These are phyloP conservation scores for Entoloma clypeatum DNA, from an alignment of 1,284 basidiomycete species.

Conservation along the genomic window DNA sequence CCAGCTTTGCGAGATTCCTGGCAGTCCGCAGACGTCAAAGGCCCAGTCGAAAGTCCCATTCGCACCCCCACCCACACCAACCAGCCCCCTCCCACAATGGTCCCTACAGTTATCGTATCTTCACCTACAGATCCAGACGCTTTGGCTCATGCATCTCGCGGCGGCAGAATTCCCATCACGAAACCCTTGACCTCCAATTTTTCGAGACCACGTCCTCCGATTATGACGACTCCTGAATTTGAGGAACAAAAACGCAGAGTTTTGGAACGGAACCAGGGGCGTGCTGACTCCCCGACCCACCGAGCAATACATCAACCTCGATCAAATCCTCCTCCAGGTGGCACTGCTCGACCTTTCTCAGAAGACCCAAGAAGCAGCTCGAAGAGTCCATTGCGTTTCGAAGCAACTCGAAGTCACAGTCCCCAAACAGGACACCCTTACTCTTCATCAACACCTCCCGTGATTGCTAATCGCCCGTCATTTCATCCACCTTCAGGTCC, in stretches of 20 bases:
- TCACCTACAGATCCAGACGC: constrained; percentile 26
- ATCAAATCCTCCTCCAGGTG: background rate
- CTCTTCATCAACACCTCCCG: no score
- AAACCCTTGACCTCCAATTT: constrained; percentile 45
- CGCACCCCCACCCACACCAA: constrained; percentile 5
- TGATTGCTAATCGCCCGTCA: constrained; percentile 3
- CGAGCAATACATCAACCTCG: constrained; percentile 2
- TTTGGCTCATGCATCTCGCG: constrained; percentile 13
- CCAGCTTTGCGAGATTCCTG: constrained; percentile 33
- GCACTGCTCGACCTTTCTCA: no score
- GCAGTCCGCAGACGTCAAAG: constrained; percentile 26
- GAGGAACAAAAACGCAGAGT: constrained; percentile 58
- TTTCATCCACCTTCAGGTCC: constrained; percentile 5
- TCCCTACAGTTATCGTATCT: constrained; percentile 48
- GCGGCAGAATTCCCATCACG: constrained; percentile 33
- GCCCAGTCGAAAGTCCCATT: constrained; percentile 3
- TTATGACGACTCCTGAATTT: constrained; percentile 38
- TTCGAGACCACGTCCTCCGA: constrained; percentile 45
- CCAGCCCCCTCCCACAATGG: constrained; percentile 11
- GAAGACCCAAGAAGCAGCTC: constrained; percentile 4
- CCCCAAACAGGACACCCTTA: no score
- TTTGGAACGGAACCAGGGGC: constrained; percentile 52
- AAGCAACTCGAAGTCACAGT: no score
- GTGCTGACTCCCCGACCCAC: constrained; percentile 22
- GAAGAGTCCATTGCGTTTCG: constrained; percentile 2